Evolutionary conservation across 176 grass and related monocot species (phyloP).

Genomic region (Oryza officinalis): DNA sequence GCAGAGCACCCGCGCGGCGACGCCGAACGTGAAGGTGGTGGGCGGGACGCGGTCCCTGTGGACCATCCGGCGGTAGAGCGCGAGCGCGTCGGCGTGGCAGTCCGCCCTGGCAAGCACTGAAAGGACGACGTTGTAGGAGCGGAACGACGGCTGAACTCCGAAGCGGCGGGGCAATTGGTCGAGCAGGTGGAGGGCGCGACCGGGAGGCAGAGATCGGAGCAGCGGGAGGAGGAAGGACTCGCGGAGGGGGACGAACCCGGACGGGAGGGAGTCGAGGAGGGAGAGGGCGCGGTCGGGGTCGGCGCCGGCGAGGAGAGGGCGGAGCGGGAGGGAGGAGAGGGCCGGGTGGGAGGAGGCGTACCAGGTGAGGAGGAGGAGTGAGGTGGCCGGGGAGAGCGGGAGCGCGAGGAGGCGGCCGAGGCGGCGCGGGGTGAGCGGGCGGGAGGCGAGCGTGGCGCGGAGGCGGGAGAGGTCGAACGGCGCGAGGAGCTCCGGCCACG

Average conservation of each 20-base stretch:
- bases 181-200: conserved; percentile 72
- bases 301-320: conserved; percentile 46
- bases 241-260: conserved; percentile 44
- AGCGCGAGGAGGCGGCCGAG: conserved; percentile 62
- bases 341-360: conserved; percentile 54
- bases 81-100: conserved; percentile 54
- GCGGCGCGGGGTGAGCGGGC: conserved; percentile 55
- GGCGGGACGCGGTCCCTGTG: conserved; percentile 55
- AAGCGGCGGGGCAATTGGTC: conserved; percentile 66
- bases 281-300: conserved; percentile 49
- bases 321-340: conserved; percentile 59
- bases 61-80: conserved; percentile 70
- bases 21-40: conserved; percentile 71
- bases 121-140: conserved; percentile 70
- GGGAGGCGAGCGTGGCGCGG: conserved; percentile 53
- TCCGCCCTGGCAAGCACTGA: conserved; percentile 51
- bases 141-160: conserved; percentile 59
- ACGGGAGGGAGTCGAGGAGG: conserved; percentile 49
- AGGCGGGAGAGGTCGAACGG: conserved; percentile 81
- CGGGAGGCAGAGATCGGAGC: conserved; percentile 47
- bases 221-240: conserved; percentile 59
- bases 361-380: conserved; percentile 81
- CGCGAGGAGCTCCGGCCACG: conserved; percentile 70
- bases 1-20: conserved; percentile 64
- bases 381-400: conserved; percentile 61